Evolutionary conservation across 768 basidiomycete genomes (phyloP), one percentile per base, ranked within the genome.

Genomic region (Podaxis sp.): DNA sequence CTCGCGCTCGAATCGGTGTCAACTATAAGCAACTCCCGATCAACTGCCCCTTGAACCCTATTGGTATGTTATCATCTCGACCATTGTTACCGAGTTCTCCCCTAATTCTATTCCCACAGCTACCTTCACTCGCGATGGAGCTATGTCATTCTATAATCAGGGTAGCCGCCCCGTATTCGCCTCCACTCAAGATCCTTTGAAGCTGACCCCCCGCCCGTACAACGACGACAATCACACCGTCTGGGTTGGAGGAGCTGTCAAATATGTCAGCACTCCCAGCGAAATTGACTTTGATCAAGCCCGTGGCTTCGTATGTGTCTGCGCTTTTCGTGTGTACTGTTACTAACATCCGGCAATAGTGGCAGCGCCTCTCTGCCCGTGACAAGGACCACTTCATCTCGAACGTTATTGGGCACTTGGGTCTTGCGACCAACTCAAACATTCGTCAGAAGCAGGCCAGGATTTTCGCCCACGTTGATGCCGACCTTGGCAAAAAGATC

Each of bases 261-360:
- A 71, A 39, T 74, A 72, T 30, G 65, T 79, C 39, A 73, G 75
- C 42, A 66, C 68, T 12, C 73, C 76, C 33, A 75, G 66, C 7
- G 76, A 79, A 58, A 66, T 74, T 48, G 78, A 80, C 62, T 80
- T 78, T 61, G 77, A 75, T 17, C 75, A 74, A 65, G 75, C 79
- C 17, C 71, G 75, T 49, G 67, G 71, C 38, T 79, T 77, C 66
- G 65, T 66, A 56, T 8, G 63, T 64, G n/a, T 40, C 57, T 19
- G 24, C 24, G 22, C 39, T 48, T 24, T 22, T 33, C 28, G 40
- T 13, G n/a, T 3, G 26, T 17, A 24, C 7, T 8, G 5, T 52
- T 28, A 60, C 22, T 65, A 5, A 65, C 39, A 33, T 44, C 9
- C 19, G 4, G 11, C 22, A 3, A 15, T 22, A 51, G 49, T 51